phyloP scores from a whole-genome alignment of 352 stramenopile species.

The Pythium insidiosum region DNA sequence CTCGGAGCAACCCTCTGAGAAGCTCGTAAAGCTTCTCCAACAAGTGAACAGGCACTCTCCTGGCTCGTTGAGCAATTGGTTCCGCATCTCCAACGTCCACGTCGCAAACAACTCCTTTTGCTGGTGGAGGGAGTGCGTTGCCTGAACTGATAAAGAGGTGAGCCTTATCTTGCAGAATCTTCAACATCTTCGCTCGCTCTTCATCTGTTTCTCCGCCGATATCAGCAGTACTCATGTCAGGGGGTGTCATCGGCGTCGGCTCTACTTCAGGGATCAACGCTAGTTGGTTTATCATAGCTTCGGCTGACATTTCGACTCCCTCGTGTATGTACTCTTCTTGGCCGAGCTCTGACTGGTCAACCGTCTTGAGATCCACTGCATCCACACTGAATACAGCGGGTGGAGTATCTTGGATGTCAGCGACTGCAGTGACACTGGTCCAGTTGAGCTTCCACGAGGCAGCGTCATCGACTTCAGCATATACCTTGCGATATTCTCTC shows the following conservation, averaged over 20 bases:
- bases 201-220: conserved; percentile 10
- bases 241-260: neutral
- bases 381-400: neutral
- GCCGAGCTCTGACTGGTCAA: conserved; percentile 6
- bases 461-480: neutral
- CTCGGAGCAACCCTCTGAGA: conserved; percentile 11
- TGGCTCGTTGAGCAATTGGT: conserved; percentile 8
- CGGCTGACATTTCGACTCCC: conserved; percentile 1
- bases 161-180: conserved; percentile 3
- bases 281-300: conserved; percentile 9
- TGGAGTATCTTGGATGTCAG: neutral
- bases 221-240: conserved; percentile 15
- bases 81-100: conserved; percentile 15
- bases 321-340: conserved; percentile 8
- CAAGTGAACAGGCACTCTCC: conserved; percentile 8
- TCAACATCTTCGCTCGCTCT: conserved; percentile 2
- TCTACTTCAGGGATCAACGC: conserved; percentile 15
- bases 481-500: neutral
- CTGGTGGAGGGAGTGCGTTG: conserved; percentile 11
- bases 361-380: neutral
- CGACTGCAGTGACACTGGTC: too few relatives aligned
- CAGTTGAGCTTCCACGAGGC: neutral
- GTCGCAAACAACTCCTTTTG: conserved; percentile 11
- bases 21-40: conserved; percentile 13
- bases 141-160: conserved; percentile 14